Conservation (phyloP, 371 early-diverging fungal genomes). For the Batkoa obscura region DNA sequence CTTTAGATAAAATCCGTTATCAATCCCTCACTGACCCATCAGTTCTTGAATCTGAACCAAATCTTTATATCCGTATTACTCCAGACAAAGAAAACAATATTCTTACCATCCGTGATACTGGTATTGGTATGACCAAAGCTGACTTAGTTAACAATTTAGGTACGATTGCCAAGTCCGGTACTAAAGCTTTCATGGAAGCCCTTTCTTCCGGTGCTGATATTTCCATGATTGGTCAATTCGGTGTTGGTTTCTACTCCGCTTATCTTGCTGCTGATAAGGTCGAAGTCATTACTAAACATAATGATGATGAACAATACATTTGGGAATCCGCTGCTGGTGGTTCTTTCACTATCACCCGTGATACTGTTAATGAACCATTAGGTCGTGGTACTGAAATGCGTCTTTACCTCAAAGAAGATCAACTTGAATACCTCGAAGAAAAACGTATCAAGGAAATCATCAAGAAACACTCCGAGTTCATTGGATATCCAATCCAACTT, state of each 20-base stretch:
- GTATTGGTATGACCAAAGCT: conserved; percentile 96
- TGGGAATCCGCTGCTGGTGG: conserved; percentile 91
- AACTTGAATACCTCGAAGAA: conserved; percentile 76
- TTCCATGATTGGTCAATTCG: conserved; percentile 95
- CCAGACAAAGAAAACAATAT: conserved; percentile 61
- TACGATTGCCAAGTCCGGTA: conserved; percentile 91
- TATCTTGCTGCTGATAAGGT: conserved; percentile 93
- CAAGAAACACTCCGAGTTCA: conserved; percentile 92
- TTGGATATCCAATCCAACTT: conserved; percentile 82
- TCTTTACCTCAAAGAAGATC: conserved; percentile 84
- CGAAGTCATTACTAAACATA: conserved; percentile 87
- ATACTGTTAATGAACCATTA: conserved; percentile 48
- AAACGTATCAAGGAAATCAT: conserved; percentile 76
- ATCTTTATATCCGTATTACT: conserved; percentile 67
- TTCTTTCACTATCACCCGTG: conserved; percentile 78
- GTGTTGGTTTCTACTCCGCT: conserved; percentile 97
- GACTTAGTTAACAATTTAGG: conserved; percentile 92
- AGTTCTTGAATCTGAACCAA: conserved; percentile 52
- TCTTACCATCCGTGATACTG: conserved; percentile 51
- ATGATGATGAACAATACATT: conserved; percentile 82
- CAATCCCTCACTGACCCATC: conserved; percentile 62
- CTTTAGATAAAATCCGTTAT: conserved; percentile 84
- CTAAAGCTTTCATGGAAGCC: conserved; percentile 87
- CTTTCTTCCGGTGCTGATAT: conserved; percentile 59
- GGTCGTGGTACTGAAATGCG: conserved; percentile 80